Evolutionary conservation across 2,329 filamentous ascomycete genomes (phyloP).

Genomic region (Ophiognomonia clavigignenti-juglandacearum): DNA sequence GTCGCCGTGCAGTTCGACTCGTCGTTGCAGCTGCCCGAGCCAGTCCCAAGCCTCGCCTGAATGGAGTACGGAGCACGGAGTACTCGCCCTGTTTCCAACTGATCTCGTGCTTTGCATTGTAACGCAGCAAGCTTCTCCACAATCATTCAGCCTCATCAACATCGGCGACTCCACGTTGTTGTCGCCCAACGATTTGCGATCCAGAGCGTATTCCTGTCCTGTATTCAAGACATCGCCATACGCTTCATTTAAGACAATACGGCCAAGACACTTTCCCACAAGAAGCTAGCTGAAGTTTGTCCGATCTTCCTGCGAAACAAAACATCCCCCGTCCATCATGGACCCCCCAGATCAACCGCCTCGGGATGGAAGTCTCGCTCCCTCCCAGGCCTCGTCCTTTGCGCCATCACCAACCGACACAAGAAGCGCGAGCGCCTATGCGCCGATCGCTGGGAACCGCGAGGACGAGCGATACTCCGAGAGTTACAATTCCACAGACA

Average conservation of each 20-base stretch:
- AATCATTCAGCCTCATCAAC: slow-evolving; percentile 1
- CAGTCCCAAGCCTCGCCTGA: too few species aligned
- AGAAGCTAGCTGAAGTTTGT: neutral
- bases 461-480: slow-evolving; percentile 43
- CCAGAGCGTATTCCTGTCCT: neutral
- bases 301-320: neutral
- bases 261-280: neutral
- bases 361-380: slow-evolving; percentile 3
- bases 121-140: too few species aligned
- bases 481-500: slow-evolving; percentile 55
- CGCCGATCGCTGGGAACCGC: slow-evolving; percentile 26
- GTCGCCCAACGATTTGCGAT: neutral
- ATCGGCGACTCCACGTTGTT: neutral
- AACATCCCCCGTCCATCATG: slow-evolving; percentile 31
- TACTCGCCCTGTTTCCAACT: too few species aligned
- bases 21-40: too few species aligned
- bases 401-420: slow-evolving; percentile 47
- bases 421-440: slow-evolving; percentile 35
- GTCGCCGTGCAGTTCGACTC: too few species aligned
- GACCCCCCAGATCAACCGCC: slow-evolving; percentile 32
- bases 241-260: neutral
- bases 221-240: slow-evolving; percentile 4
- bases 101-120: too few species aligned
- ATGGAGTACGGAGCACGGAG: too few species aligned
- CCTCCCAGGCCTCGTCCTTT: slow-evolving; percentile 23